Evolutionary conservation across 768 basidiomycete genomes (phyloP).

Genomic region (Mycena amicta): DNA sequence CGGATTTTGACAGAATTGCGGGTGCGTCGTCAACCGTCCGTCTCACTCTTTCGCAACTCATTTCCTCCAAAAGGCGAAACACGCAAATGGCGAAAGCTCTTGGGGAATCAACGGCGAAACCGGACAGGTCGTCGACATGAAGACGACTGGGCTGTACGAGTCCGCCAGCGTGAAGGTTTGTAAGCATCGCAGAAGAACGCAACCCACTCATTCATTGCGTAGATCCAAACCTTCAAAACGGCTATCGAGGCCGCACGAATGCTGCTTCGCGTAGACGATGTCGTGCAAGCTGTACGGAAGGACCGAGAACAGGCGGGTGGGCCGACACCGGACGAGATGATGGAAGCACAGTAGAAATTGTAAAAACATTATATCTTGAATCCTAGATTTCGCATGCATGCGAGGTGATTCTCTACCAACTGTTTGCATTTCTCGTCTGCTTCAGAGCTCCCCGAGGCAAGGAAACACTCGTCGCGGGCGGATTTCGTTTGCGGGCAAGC

Average conservation of each 20-base stretch:
- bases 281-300: constrained; percentile 86
- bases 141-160: constrained; percentile 89
- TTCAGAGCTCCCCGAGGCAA: constrained; percentile 64
- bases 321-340: constrained; percentile 62
- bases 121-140: constrained; percentile 96
- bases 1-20: constrained; percentile 90
- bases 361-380: constrained; percentile 67
- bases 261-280: constrained; percentile 90
- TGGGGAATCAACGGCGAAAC: constrained; percentile 97
- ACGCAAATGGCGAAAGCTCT: constrained; percentile 85
- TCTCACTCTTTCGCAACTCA: constrained; percentile 1
- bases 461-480: constrained; percentile 92
- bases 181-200: no score
- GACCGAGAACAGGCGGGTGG: constrained; percentile 60
- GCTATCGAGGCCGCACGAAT: constrained; percentile 95
- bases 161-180: constrained; percentile 91
- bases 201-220: neutral
- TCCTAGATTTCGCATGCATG: constrained; percentile 90
- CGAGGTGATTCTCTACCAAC: constrained; percentile 76
- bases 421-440: constrained; percentile 81
- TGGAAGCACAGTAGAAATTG: constrained; percentile 30
- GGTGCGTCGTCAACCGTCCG: constrained; percentile 47
- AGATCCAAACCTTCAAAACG: constrained; percentile 96
- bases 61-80: constrained; percentile 78
- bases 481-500: constrained; percentile 95